Evolutionary conservation across 345 rosid genomes (phyloP).

Genomic region (Adansonia digitata): DNA sequence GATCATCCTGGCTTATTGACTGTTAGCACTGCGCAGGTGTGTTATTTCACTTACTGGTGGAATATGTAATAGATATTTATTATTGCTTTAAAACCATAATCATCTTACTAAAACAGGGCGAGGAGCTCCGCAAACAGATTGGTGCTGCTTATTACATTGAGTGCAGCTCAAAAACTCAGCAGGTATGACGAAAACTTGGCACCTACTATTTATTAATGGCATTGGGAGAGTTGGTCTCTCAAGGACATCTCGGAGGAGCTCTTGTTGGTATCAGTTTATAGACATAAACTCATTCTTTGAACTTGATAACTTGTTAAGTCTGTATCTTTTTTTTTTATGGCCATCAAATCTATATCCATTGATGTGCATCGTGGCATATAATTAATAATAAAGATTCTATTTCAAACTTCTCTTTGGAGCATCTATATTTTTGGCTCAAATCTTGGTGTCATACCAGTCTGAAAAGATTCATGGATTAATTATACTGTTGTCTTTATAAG

Average conservation of each 20-base stretch:
- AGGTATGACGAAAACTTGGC: conserved; percentile 42
- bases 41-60: conserved; percentile 7
- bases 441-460: neutral
- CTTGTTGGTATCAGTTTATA: neutral
- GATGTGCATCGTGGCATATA: neutral
- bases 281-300: neutral
- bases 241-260: neutral
- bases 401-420: conserved; percentile 2
- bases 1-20: conserved; percentile 94
- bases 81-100: conserved; percentile 1
- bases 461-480: neutral
- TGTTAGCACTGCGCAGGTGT: conserved; percentile 87
- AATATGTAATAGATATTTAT: neutral
- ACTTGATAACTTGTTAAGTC: neutral
- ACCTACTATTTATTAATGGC: neutral
- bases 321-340: no score
- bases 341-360: no score
- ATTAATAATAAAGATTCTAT: neutral
- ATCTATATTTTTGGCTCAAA: neutral
- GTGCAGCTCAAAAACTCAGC: conserved; percentile 99
- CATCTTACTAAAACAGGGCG: conserved; percentile 52
- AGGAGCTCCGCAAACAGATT: conserved; percentile 88
- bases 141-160: conserved; percentile 90
- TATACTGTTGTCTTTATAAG: neutral
- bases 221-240: neutral